phyloP scores from a whole-genome alignment of 2,329 filamentous ascomycete genomes.

The Coniochaeta sp. region DNA sequence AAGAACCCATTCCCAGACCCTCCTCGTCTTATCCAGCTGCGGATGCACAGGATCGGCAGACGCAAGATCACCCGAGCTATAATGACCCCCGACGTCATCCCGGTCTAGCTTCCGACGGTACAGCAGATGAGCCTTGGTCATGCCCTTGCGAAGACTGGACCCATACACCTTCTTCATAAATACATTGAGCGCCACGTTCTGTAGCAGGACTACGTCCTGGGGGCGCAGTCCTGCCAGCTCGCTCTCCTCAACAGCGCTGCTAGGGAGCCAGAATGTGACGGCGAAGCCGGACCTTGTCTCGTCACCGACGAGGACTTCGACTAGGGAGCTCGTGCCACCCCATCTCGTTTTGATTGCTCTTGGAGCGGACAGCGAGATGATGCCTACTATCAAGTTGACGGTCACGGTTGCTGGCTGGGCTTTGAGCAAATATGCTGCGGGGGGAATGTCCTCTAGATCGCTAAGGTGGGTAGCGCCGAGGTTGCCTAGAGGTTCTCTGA shows the following conservation, averaged over 20 bases:
- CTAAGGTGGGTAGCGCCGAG: slow-evolving; percentile 32
- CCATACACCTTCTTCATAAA: slow-evolving; percentile 78
- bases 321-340: slow-evolving; percentile 53
- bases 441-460: slow-evolving; percentile 63
- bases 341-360: slow-evolving; percentile 62
- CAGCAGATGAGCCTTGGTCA: slow-evolving; percentile 63
- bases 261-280: slow-evolving; percentile 74
- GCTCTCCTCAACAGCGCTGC: slow-evolving; percentile 21
- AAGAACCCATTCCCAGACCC: slow-evolving; percentile 68
- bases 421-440: slow-evolving; percentile 52
- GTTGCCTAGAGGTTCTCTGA: slow-evolving; percentile 1
- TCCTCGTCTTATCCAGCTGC: slow-evolving; percentile 55
- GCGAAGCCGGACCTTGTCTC: slow-evolving; percentile 75
- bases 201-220: slow-evolving; percentile 72
- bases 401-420: slow-evolving; percentile 77
- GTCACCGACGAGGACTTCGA: slow-evolving; percentile 78
- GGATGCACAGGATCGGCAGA: slow-evolving; percentile 26
- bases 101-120: slow-evolving; percentile 46
- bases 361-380: slow-evolving; percentile 64
- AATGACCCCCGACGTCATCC: slow-evolving; percentile 47
- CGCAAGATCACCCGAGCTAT: slow-evolving; percentile 42
- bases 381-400: slow-evolving; percentile 70
- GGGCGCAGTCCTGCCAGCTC: slow-evolving; percentile 43
- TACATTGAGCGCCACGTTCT: slow-evolving; percentile 69
- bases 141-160: slow-evolving; percentile 65